Evolutionary conservation across 371 early-diverging fungal species (phyloP).

Genomic region (Sporodiniella umbellata): DNA sequence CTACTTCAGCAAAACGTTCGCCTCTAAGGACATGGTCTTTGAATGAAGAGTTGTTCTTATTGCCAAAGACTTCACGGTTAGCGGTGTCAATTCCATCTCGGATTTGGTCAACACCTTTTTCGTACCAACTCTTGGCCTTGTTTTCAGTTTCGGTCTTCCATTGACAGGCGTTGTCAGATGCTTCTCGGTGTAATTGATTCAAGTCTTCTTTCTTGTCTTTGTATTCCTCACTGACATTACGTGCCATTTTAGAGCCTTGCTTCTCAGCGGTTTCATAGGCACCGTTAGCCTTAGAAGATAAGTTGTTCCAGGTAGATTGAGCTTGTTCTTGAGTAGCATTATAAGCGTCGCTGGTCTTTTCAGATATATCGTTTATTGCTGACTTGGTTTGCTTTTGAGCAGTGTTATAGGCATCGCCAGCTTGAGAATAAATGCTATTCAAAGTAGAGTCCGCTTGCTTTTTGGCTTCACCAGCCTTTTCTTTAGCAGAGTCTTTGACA

Average conservation of each 20-base stretch:
- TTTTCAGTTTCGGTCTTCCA: constrained; percentile 12
- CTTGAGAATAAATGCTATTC: constrained; percentile 5
- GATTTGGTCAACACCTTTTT: constrained; percentile 14
- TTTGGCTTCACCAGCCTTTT: background rate
- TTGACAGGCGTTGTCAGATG: constrained; percentile 6
- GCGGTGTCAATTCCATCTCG: constrained; percentile 5
- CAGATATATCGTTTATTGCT: constrained; percentile 3
- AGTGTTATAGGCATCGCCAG: constrained; percentile 10
- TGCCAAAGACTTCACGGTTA: constrained; percentile 14
- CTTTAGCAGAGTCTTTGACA: constrained; percentile 2
- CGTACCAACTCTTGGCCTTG: constrained; percentile 13
- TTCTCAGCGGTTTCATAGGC: constrained; percentile 6
- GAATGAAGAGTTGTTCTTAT: background rate
- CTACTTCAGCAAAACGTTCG: constrained; percentile 30
- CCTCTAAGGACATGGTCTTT: constrained; percentile 20
- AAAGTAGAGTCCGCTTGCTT: constrained; percentile 11
- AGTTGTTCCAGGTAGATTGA: constrained; percentile 10
- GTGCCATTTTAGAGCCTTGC: constrained; percentile 5
- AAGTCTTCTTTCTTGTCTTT: constrained; percentile 1
- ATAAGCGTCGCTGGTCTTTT: constrained; percentile 1
- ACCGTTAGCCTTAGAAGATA: constrained; percentile 10
- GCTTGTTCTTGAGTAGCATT: constrained; percentile 4
- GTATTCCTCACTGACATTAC: constrained; percentile 1
- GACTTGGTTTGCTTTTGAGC: constrained; percentile 4
- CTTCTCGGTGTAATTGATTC: constrained; percentile 1